Evolutionary conservation across 2,329 filamentous ascomycete genomes (phyloP).

Genomic region (Cryphonectria japonica): DNA sequence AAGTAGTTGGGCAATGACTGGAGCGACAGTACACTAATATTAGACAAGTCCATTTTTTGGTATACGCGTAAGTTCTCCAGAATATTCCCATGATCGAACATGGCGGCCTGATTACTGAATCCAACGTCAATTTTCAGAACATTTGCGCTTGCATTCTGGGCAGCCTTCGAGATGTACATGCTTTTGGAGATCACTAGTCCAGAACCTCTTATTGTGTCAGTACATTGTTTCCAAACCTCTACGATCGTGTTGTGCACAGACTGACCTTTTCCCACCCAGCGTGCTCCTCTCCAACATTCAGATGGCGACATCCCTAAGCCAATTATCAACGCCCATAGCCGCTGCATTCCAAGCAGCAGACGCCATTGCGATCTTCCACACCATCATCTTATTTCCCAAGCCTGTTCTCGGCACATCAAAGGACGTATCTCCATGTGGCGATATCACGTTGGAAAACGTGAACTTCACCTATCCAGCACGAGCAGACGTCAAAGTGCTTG

Average conservation of each 20-base stretch:
- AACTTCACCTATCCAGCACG: slow-evolving; percentile 67
- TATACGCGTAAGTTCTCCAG: slow-evolving; percentile 34
- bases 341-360: slow-evolving; percentile 58
- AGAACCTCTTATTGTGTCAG: slow-evolving; percentile 55
- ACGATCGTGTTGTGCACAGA: too few species aligned
- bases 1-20: not conserved
- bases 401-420: slow-evolving; percentile 43
- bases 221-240: not conserved
- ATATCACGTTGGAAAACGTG: slow-evolving; percentile 65
- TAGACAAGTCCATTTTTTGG: slow-evolving; percentile 36
- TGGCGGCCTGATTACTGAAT: not conserved
- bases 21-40: not conserved
- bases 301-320: slow-evolving; percentile 58
- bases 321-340: slow-evolving; percentile 59
- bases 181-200: slow-evolving; percentile 52
- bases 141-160: slow-evolving; percentile 66
- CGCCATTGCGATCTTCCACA: slow-evolving; percentile 60
- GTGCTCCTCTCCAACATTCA: slow-evolving; percentile 63
- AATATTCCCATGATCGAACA: not conserved
- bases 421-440: slow-evolving; percentile 43
- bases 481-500: slow-evolving; percentile 53
- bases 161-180: slow-evolving; percentile 56
- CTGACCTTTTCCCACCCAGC: slow-evolving; percentile 2
- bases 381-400: slow-evolving; percentile 50
- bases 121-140: slow-evolving; percentile 30